Conservation (phyloP, 2,329 filamentous ascomycete species). For the Mollisiaceae sp. region DNA sequence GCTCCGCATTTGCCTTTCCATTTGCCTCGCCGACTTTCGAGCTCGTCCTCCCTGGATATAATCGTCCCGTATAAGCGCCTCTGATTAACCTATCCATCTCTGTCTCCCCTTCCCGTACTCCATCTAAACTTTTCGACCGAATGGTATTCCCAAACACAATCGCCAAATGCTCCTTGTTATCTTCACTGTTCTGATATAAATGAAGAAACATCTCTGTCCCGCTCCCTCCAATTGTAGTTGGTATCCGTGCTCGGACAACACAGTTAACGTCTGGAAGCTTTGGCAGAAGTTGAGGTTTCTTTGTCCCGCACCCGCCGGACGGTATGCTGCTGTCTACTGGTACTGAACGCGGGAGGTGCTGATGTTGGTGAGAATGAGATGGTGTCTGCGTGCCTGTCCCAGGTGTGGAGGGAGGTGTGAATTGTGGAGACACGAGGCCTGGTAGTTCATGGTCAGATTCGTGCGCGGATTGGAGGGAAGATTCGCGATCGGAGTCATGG, state of each 20-base stretch:
- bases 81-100: conserved; percentile 92
- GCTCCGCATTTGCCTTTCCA: conserved; percentile 3
- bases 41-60: conserved; percentile 82
- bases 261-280: conserved; percentile 87
- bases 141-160: conserved; percentile 95
- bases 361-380: conserved; percentile 43
- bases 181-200: conserved; percentile 88
- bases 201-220: conserved; percentile 98
- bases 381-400: conserved; percentile 62
- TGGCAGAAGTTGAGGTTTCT: conserved; percentile 74
- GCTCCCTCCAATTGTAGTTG: conserved; percentile 68
- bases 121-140: conserved; percentile 73
- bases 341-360: conserved; percentile 33
- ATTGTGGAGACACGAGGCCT: conserved; percentile 80
- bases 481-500: conserved; percentile 21
- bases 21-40: conserved; percentile 14
- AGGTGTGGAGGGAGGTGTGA: conserved; percentile 73
- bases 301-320: conserved; percentile 60
- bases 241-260: conserved; percentile 91
- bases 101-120: conserved; percentile 75
- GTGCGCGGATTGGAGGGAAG: conserved; percentile 6
- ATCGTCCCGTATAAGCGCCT: conserved; percentile 86
- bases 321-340: conserved; percentile 51
- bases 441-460: conserved; percentile 34
- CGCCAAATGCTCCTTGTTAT: conserved; percentile 94